Evolutionary conservation across 1,284 basidiomycete genomes (phyloP), one percentile per base, ranked within the genome.

Genomic region (Ganoderma sinense): DNA sequence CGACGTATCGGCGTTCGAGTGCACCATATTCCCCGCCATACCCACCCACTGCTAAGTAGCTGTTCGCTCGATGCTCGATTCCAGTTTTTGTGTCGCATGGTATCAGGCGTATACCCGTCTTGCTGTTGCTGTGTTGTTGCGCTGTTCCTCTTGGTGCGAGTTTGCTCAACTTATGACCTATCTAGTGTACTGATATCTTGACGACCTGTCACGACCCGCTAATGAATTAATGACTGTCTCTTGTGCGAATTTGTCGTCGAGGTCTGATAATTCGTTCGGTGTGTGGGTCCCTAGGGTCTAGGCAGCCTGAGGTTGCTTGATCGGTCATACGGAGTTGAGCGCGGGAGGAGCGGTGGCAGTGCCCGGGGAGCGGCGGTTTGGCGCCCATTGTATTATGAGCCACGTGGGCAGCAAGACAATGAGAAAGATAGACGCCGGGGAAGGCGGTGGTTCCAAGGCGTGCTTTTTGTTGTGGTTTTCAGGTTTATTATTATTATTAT

Each of bases 101-200:
- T n/a, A 11, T 26, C 31, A 18, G 31, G 1, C 36, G 36, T 53
- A 64, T 53, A 64, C 62, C 62, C 36, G 39, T 29, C 5, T 45
- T n/a, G 41, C 43, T 62, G 13, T 45, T 45, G 45, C 43, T 62
- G 60, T 41, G 14, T 5, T 36, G 36, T 7, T 36, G 36, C 8
- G 16, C 53, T 56, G 53, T 33, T 56, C 18, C 11, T 16, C 29
- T 29, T 18, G 29, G 11, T 31, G 53, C 53, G 29, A 33, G 14
- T 33, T 45, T 41, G 59, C 56, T 68, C 65, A 69, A 72, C 23
- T 72, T 72, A 72, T 72, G 66, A 61, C 56, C 45, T 69, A 72
- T 68, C 69, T 72, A 72, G 16, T 56, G 20, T 48, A n/a, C n/a
- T 53, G n/a, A 43, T 61, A 29, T 64, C 56, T 29, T 68, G 58